Percentiles rank a stretch among this genome's conserved stretches.
These are phyloP conservation scores for Amoebophrya sp. DNA, from an alignment of 169 alveolate genomes.

Conservation along the genomic window DNA sequence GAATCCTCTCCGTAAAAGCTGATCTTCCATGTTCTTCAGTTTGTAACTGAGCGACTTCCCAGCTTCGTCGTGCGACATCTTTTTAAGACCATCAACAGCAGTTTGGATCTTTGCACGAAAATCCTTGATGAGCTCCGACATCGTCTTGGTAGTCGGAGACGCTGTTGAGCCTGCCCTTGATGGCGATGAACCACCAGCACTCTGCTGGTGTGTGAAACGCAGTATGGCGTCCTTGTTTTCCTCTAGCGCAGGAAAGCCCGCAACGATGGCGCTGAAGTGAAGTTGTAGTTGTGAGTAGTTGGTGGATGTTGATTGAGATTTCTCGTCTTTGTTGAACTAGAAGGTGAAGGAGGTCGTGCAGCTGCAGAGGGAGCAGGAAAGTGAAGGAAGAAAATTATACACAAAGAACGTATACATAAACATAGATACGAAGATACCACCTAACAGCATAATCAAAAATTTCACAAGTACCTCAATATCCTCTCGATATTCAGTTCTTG, in stretches of 20 bases:
- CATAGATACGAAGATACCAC: too few species aligned
- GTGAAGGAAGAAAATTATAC: too few species aligned
- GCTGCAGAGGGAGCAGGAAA: too few species aligned
- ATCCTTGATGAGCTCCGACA: not conserved
- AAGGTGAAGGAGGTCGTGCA: too few species aligned
- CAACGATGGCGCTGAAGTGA: not conserved
- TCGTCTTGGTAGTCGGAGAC: not conserved
- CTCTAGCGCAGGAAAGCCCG: not conserved
- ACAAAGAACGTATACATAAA: too few species aligned
- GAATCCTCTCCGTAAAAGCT: too few species aligned
- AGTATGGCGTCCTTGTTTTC: not conserved
- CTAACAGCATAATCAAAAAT: too few species aligned
- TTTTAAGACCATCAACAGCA: not conserved
- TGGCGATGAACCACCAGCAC: too few species aligned
- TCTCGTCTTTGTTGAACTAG: too few species aligned
- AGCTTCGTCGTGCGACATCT: not conserved
- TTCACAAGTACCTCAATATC: not conserved
- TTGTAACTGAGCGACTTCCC: not conserved
- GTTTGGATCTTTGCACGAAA: not conserved
- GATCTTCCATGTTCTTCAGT: not conserved
- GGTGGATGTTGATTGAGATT: too few species aligned
- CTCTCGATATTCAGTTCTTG: not conserved
- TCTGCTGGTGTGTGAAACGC: too few species aligned
- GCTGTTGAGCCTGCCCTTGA: not conserved
- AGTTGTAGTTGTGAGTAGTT: not conserved